Evolutionary conservation across 495 filamentous ascomycete genomes (phyloP).

Genomic region (Parathielavia hyrcaniae): DNA sequence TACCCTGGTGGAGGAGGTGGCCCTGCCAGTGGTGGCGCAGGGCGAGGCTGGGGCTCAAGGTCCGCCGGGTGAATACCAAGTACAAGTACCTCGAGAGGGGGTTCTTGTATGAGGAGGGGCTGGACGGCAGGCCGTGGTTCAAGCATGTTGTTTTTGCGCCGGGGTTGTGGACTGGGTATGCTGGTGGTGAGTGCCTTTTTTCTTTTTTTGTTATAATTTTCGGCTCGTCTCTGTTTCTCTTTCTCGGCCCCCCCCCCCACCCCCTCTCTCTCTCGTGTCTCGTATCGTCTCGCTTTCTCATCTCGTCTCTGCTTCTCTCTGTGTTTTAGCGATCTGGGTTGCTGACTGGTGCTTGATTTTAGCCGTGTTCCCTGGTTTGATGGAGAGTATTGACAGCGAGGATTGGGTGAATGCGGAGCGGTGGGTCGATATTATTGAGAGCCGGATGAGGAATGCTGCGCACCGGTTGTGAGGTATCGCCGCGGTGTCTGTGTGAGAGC

Average conservation of each 20-base stretch:
- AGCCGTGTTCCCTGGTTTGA: constrained; percentile 75
- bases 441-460: constrained; percentile 57
- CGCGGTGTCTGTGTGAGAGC: too few species aligned
- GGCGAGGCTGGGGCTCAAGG: constrained; percentile 54
- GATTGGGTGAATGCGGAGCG: constrained; percentile 67
- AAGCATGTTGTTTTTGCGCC: constrained; percentile 92
- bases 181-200: constrained; percentile 50
- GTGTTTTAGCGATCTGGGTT: background rate
- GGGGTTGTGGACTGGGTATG: constrained; percentile 81
- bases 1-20: constrained; percentile 78
- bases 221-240: background rate
- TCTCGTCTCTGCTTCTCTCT: background rate
- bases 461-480: constrained; percentile 35
- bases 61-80: constrained; percentile 59
- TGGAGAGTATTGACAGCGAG: constrained; percentile 71
- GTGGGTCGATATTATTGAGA: constrained; percentile 76
- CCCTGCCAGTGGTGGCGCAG: constrained; percentile 55
- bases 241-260: too few species aligned
- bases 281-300: too few species aligned
- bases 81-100: constrained; percentile 76
- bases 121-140: constrained; percentile 83
- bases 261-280: too few species aligned
- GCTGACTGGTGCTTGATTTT: constrained; percentile 14
- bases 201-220: too few species aligned
- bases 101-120: constrained; percentile 69